Conservation (phyloP, 169 alveolate species). For the Cyclospora cayetanensis region DNA sequence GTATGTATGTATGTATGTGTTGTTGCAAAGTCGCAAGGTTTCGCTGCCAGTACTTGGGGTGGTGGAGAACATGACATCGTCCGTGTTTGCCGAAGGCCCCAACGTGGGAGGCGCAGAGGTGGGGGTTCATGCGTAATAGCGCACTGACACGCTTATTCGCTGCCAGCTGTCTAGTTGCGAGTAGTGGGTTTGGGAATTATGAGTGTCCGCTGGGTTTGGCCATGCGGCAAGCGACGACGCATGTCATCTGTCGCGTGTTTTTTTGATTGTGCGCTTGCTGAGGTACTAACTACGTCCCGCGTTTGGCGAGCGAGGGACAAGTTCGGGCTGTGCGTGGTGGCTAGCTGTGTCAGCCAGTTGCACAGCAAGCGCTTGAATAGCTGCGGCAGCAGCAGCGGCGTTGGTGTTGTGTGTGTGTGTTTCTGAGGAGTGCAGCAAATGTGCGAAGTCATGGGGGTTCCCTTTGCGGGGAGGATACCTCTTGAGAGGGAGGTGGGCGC, state of each 20-base stretch:
- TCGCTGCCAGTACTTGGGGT: conserved; percentile 93
- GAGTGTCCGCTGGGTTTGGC: no score
- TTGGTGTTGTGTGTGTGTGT: no score
- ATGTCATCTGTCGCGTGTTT: no score
- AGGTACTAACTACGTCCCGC: no score
- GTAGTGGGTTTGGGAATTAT: no score
- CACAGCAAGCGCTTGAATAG: not conserved
- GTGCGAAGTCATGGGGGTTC: conserved; percentile 81
- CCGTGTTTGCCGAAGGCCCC: conserved; percentile 77
- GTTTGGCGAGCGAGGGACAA: no score
- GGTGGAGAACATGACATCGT: conserved; percentile 96
- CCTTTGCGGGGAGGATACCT: conserved; percentile 77
- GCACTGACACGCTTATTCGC: no score
- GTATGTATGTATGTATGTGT: not conserved
- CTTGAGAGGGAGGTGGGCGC: conserved; percentile 73
- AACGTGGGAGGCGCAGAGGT: conserved; percentile 76
- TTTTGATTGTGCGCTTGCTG: no score
- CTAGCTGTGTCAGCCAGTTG: not conserved
- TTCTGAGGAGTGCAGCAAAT: conserved; percentile 36
- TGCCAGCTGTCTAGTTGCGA: no score
- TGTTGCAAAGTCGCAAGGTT: conserved; percentile 83
- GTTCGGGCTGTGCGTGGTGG: not conserved
- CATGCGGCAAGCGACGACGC: no score
- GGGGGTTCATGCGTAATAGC: no score
- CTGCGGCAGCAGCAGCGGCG: not conserved